These are phyloP conservation scores for Takakia lepidozioides DNA, from an alignment of 225 moss, liverwort and hornwort genomes.

Conservation along the genomic window DNA sequence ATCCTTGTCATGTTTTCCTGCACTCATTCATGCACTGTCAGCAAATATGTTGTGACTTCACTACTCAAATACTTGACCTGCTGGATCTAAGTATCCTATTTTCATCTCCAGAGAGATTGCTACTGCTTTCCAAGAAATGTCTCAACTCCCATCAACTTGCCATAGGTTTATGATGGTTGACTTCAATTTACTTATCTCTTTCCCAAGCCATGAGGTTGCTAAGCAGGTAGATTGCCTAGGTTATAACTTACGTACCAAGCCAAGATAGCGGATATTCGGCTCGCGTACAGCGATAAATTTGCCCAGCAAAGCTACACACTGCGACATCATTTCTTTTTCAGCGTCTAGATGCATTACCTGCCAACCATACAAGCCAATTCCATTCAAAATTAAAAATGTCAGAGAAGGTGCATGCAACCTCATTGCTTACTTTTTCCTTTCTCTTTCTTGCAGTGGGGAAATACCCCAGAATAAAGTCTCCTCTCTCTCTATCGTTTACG, in stretches of 20 bases:
- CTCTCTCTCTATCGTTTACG: no score
- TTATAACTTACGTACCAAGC: slow-evolving; percentile 74
- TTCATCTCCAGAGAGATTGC: no score
- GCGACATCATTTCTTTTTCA: slow-evolving; percentile 95
- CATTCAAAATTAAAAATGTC: not conserved
- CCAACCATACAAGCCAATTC: not conserved
- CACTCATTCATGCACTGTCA: slow-evolving; percentile 8
- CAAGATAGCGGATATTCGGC: slow-evolving; percentile 93
- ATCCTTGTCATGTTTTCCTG: slow-evolving; percentile 99
- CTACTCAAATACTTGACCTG: not conserved
- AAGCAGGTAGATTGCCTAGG: no score
- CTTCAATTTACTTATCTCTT: no score
- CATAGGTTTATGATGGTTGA: no score
- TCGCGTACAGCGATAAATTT: slow-evolving; percentile 96
- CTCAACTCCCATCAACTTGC: no score
- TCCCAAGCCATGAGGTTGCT: no score
- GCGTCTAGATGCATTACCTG: slow-evolving; percentile 99
- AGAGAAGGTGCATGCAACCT: not conserved
- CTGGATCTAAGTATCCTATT: no score
- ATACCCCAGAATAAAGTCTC: no score
- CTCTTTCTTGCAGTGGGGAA: no score
- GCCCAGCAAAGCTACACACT: slow-evolving; percentile 81
- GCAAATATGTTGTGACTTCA: not conserved
- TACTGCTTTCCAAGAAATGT: no score
- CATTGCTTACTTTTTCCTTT: no score